Evolutionary conservation across 768 basidiomycete species (phyloP).

Genomic region (Hydnomerulius pinastri): DNA sequence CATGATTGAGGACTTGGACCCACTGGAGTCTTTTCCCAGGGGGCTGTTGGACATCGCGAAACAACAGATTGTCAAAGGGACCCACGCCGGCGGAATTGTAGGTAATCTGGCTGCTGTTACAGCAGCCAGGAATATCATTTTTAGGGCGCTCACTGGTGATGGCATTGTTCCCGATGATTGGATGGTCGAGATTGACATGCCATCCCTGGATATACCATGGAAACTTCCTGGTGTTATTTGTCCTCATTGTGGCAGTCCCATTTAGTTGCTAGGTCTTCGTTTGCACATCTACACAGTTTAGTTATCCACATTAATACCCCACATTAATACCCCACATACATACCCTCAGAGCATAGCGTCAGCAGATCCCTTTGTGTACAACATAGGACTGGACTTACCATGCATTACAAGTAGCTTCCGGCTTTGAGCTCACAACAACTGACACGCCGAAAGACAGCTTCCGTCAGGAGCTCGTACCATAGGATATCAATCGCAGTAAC

Average conservation of each 20-base stretch:
- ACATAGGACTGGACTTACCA: no score
- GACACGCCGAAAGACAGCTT: no score
- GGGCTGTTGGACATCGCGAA: slow-evolving; percentile 45
- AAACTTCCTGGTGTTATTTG: slow-evolving; percentile 37
- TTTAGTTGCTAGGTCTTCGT: slow-evolving; percentile 27
- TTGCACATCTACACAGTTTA: background rate
- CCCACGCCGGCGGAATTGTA: slow-evolving; percentile 42
- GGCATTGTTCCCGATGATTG: slow-evolving; percentile 41
- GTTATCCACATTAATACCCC: background rate
- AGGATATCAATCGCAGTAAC: no score
- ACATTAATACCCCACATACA: no score
- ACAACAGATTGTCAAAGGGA: slow-evolving; percentile 57
- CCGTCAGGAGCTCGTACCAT: no score
- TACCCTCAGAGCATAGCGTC: no score
- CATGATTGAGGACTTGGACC: background rate
- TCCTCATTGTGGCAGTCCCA: slow-evolving; percentile 46
- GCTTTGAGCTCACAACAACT: no score
- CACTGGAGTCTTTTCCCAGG: slow-evolving; percentile 32
- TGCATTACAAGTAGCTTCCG: no score
- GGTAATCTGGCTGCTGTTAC: slow-evolving; percentile 54
- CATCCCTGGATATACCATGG: slow-evolving; percentile 20
- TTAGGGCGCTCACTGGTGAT: slow-evolving; percentile 31
- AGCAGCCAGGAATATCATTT: slow-evolving; percentile 50
- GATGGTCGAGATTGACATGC: slow-evolving; percentile 30
- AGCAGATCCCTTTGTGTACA: no score